These are phyloP conservation scores for Nasturtium officinale DNA, from an alignment of 345 rosid genomes.

Conservation along the genomic window DNA sequence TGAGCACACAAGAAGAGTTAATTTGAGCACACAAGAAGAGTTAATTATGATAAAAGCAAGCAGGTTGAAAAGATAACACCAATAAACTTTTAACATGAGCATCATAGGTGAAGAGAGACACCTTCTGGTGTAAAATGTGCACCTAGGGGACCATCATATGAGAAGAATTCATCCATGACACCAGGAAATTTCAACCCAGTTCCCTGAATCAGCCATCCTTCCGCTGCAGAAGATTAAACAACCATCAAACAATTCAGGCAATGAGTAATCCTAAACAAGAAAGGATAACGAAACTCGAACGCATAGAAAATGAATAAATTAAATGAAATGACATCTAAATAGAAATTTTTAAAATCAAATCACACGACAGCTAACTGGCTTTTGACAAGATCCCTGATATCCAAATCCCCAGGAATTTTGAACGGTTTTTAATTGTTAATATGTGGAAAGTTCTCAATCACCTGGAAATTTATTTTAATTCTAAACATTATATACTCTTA, in stretches of 20 bases:
- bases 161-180: conserved; percentile 75
- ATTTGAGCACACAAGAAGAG: conserved; percentile 28
- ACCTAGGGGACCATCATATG: conserved; percentile 91
- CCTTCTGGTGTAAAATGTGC: conserved; percentile 59
- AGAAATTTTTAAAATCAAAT: conserved; percentile 52
- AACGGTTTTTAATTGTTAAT: conserved; percentile 65
- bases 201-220: conserved; percentile 56
- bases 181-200: conserved; percentile 92
- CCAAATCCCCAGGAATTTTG: conserved; percentile 59
- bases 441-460: conserved; percentile 80
- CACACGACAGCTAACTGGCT: conserved; percentile 75
- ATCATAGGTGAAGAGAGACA: conserved; percentile 63
- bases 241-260: conserved; percentile 1
- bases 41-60: no score
- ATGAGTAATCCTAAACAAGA: conserved; percentile 16
- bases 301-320: not conserved
- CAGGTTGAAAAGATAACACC: not conserved
- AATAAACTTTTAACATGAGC: conserved; percentile 1
- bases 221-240: conserved; percentile 49
- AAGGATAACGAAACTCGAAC: not conserved
- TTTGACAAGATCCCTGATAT: conserved; percentile 63
- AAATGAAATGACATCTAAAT: not conserved
- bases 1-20: conserved; percentile 29
- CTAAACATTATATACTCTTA: conserved; percentile 17
- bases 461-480: conserved; percentile 48